These are phyloP conservation scores for Hymenochaete sp. DNA, from an alignment of 1,284 basidiomycete species.

Conservation along the genomic window DNA sequence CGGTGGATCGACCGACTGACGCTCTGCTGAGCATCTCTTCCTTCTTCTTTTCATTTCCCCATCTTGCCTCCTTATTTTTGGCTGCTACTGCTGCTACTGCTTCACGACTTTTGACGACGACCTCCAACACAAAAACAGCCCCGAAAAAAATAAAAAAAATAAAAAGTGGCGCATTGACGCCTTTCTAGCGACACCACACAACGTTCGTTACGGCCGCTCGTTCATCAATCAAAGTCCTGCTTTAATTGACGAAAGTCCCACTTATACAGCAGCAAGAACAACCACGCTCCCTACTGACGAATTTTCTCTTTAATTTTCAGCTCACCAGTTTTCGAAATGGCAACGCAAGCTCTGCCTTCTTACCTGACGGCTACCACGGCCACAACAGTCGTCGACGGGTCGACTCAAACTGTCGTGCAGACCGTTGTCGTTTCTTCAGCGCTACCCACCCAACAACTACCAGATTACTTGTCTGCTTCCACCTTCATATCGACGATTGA, in stretches of 20 bases:
- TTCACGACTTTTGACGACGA: slow-evolving; percentile 12
- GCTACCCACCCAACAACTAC: slow-evolving; percentile 16
- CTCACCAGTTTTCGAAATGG: slow-evolving; percentile 5
- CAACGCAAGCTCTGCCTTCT: slow-evolving; percentile 15
- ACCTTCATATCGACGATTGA: slow-evolving; percentile 13
- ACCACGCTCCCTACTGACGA: slow-evolving; percentile 17
- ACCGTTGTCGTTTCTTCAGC: slow-evolving; percentile 13
- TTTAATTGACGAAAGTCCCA: slow-evolving; percentile 4
- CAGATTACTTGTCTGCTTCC: slow-evolving; percentile 15
- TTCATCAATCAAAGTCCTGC: neutral
- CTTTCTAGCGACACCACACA: slow-evolving; percentile 11
- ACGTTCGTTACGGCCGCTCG: slow-evolving; percentile 7
- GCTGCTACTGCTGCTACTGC: neutral
- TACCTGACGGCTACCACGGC: slow-evolving; percentile 15
- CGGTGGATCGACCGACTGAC: slow-evolving; percentile 1
- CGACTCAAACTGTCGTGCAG: slow-evolving; percentile 9
- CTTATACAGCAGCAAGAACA: neutral
- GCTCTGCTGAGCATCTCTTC: neutral
- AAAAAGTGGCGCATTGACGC: slow-evolving; percentile 1
- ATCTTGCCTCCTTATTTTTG: slow-evolving; percentile 2
- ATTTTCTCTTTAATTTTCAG: slow-evolving; percentile 7
- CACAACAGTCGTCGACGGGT: slow-evolving; percentile 9
- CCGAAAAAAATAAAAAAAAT: neutral
- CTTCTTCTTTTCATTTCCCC: slow-evolving; percentile 1
- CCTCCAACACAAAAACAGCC: slow-evolving; percentile 4